phyloP scores from a whole-genome alignment of 1,139 yeast species.

The Diutina pseudorugosa region DNA sequence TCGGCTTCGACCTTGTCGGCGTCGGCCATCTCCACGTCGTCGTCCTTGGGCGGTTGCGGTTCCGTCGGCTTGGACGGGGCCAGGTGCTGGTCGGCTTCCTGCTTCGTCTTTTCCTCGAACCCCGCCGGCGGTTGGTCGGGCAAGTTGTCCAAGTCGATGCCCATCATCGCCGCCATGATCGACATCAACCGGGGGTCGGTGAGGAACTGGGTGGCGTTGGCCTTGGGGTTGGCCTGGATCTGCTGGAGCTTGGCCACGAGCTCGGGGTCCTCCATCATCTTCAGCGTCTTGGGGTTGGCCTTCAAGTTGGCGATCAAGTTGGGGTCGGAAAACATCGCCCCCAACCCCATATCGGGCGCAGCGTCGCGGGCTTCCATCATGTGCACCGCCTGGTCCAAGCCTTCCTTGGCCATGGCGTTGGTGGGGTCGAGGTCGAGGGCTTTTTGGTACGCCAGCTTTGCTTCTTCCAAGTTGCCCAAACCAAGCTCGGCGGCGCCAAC shows the following conservation, averaged over 20 bases:
- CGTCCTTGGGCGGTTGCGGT: constrained; percentile 5
- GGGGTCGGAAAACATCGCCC: constrained; percentile 72
- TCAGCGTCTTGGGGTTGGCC: constrained; percentile 79
- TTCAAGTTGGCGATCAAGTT: constrained; percentile 62
- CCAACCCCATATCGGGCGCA: constrained; percentile 65
- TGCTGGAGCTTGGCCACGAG: constrained; percentile 61
- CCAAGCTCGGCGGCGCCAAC: constrained; percentile 92
- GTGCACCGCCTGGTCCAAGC: constrained; percentile 56
- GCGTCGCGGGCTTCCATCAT: constrained; percentile 33
- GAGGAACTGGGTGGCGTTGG: constrained; percentile 50
- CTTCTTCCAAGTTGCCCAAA: constrained; percentile 60
- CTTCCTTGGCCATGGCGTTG: constrained; percentile 83
- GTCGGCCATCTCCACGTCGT: constrained; percentile 26
- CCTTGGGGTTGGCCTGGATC: constrained; percentile 64
- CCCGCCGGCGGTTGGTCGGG: constrained; percentile 2
- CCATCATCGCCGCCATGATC: constrained; percentile 77
- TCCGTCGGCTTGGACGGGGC: background rate
- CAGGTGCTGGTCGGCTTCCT: background rate
- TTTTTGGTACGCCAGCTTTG: constrained; percentile 58
- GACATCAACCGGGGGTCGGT: constrained; percentile 84
- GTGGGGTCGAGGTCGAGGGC: constrained; percentile 74
- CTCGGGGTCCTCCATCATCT: constrained; percentile 76
- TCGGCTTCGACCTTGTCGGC: constrained; percentile 52
- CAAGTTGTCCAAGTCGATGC: constrained; percentile 50
- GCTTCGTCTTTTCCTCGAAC: background rate